Evolutionary conservation across 306 rosid species (phyloP), one percentile per base, ranked within the genome.

Genomic region (Acacia melanoxylon): DNA sequence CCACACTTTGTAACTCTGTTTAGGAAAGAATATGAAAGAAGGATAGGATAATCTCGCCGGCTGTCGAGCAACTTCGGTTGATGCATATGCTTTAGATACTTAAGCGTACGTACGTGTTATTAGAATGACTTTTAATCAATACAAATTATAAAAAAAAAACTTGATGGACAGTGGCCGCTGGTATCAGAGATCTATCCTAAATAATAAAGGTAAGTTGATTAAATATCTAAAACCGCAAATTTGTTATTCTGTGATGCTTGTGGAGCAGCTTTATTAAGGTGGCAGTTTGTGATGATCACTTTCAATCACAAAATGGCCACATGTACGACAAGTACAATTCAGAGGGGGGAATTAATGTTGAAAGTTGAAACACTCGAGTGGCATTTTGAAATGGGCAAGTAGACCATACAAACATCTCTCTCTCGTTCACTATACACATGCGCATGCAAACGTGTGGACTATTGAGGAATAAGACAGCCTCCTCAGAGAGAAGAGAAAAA

Each of bases 391-490:
- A 20, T 40, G 29, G 31, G 61, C 72, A 72, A 75, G 63, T 71
- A 56, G 73, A 51, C 27, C 24, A 56, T 77, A 48, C 66, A 86
- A 84, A 79, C 83, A 84, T 78, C 70, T 76, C 74, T 61, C 69
- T 78, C 79, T 73, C 78, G 72, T 61, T 87, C 84, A 67, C 78
- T 45, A 56, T 87, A 78, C 83, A 40, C 87, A 84, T 78, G 90
- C 76, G 86, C 90, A 87, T 87, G 88, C 88, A 84, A 75, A 78
- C 87, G 80, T 84, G 85, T 24, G 75, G 58, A 71, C 29, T 20
- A 54, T 31, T 70, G 22, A 27, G 59, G 61, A 82, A 17, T 49
- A 58, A 59, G 33, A 59, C 54, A 33, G 51, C 31, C 17, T 45
- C n/a, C 6, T 51, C 22, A 24, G 13, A 9, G 17, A 45, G 46